phyloP scores from a whole-genome alignment of 1,284 basidiomycete genomes.

The Ustilago nuda region DNA sequence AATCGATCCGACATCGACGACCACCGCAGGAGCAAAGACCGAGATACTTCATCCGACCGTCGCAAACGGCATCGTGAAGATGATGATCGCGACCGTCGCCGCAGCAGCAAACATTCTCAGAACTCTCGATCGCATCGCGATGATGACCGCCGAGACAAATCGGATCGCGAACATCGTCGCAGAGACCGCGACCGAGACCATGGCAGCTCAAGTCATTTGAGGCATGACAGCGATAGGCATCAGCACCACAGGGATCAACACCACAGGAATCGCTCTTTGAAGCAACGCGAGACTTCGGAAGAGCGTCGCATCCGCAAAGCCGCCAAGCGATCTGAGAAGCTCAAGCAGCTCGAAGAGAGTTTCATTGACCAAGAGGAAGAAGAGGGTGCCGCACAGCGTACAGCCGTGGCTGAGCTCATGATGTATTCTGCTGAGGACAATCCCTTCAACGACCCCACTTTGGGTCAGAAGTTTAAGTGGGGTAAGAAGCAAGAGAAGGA shows the following conservation, averaged over 20 bases:
- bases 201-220: constrained; percentile 22
- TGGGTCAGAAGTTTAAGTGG: constrained; percentile 95
- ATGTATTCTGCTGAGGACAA: constrained; percentile 91
- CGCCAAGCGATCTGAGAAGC: constrained; percentile 48
- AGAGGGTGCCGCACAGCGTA: constrained; percentile 50
- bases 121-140: constrained; percentile 24
- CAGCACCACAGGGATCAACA: constrained; percentile 5
- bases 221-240: constrained; percentile 27
- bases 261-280: constrained; percentile 22
- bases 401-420: constrained; percentile 62
- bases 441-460: constrained; percentile 94
- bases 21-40: constrained; percentile 14
- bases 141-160: constrained; percentile 16
- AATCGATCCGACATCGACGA: constrained; percentile 27
- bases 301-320: constrained; percentile 61
- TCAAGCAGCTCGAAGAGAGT: constrained; percentile 36
- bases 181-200: constrained; percentile 22
- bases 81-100: constrained; percentile 7
- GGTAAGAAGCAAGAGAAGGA: constrained; percentile 98
- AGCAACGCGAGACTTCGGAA: constrained; percentile 51
- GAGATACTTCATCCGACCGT: constrained; percentile 24
- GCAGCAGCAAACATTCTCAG: constrained; percentile 9
- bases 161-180: constrained; percentile 29
- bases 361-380: constrained; percentile 37
- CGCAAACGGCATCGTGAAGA: constrained; percentile 36